Evolutionary conservation across 1,284 basidiomycete genomes (phyloP), one percentile per base, ranked within the genome.

Genomic region (Ganoderma sinense): DNA sequence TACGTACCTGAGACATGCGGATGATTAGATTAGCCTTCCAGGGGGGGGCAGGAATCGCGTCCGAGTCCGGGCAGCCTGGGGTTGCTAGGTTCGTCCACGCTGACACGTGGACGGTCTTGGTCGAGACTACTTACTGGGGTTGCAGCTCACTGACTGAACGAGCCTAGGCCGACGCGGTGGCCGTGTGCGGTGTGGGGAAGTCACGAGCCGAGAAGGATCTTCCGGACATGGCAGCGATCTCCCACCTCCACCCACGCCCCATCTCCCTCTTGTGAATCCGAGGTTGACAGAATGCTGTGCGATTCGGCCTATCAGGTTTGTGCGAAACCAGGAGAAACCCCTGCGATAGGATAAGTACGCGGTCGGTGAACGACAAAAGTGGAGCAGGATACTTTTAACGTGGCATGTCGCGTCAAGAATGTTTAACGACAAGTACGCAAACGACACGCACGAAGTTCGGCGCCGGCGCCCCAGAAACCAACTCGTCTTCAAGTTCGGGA

Each of bases 1-100:
- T 6, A 8, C 36, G 45, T 72, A 86, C 29, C 53, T 56, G 29
- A 10, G 53, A 20, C 16, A 18, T 33, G 29, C 16, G 53, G 53
- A 18, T 33, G 14, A 53, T 20, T 56, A 20, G 29, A 56, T 33
- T 14, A 56, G 23, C 29, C 29, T 20, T 20, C 7, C 10, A 6
- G 40, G 13, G 40, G 23, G 26, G 23, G 53, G 53, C 14, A 31
- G 4, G 20, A 33, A 33, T 18, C 40, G 39, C 41, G 40, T 33
- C 53, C 5, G 53, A 6, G 43, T 11, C 48, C 41, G 41, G 16
- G n/a, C n/a, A n/a, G n/a, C n/a, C n/a, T n/a, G n/a, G n/a, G n/a
- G n/a, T n/a, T n/a, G n/a, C n/a, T n/a, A n/a, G n/a, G n/a, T n/a
- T n/a, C n/a, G n/a, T n/a, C n/a, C n/a, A n/a, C n/a, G n/a, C n/a